Evolutionary conservation across 2,329 filamentous ascomycete species (phyloP).

Genomic region (Talaromyces piceae): DNA sequence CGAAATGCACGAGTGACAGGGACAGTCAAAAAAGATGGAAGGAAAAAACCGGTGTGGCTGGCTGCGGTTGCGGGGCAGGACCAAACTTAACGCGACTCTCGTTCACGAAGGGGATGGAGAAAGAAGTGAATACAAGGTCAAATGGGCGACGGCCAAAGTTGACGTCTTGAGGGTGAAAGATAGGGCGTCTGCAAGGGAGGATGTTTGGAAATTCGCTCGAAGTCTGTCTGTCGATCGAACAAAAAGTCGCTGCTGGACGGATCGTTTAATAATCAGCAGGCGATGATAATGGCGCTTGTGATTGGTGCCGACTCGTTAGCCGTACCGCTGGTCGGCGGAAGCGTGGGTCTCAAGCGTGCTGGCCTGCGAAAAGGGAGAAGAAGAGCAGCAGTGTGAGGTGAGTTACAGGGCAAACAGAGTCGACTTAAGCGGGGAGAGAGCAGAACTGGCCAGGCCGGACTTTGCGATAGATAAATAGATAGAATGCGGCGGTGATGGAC

Average conservation of each 20-base stretch:
- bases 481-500: too few species aligned
- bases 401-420: background rate
- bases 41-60: conserved; percentile 14
- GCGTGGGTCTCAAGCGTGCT: background rate
- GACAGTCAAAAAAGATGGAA: background rate
- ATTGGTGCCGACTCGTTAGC: background rate
- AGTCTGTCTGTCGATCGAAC: background rate
- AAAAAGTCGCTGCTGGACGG: background rate
- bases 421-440: too few species aligned
- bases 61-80: conserved; percentile 6
- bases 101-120: background rate
- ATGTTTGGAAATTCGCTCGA: background rate
- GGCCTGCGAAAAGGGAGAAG: background rate
- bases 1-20: conserved; percentile 14
- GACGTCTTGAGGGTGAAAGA: background rate
- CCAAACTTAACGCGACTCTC: background rate
- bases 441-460: too few species aligned
- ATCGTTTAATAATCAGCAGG: background rate
- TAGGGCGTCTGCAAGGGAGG: background rate
- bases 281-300: background rate
- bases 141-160: background rate
- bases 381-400: background rate
- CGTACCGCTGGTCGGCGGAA: background rate
- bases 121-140: background rate
- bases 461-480: background rate